Conservation (phyloP, 2,329 filamentous ascomycete genomes). For the Neonectria ditissima region DNA sequence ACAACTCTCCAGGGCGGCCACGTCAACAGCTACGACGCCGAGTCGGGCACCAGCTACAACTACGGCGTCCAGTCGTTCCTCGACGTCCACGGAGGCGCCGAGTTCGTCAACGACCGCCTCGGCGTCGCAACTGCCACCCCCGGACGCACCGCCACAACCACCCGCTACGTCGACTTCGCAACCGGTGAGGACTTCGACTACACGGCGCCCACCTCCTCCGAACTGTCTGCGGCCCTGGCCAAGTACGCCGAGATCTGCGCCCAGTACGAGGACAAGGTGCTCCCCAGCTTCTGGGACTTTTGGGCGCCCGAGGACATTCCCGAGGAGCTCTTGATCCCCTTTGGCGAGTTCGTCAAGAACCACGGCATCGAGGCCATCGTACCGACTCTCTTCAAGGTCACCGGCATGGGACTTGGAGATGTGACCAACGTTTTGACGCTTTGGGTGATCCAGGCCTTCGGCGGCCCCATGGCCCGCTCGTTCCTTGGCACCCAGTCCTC, state of each 20-base stretch:
- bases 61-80: slow-evolving; percentile 54
- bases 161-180: slow-evolving; percentile 51
- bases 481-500: slow-evolving; percentile 46
- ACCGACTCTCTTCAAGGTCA: slow-evolving; percentile 54
- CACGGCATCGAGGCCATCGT: slow-evolving; percentile 58
- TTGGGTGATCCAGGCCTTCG: slow-evolving; percentile 58
- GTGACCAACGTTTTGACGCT: slow-evolving; percentile 57
- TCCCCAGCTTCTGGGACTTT: slow-evolving; percentile 54
- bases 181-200: slow-evolving; percentile 49
- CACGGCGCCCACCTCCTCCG: slow-evolving; percentile 34
- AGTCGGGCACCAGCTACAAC: slow-evolving; percentile 49
- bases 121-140: slow-evolving; percentile 48
- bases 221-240: slow-evolving; percentile 41
- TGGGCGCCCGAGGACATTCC: slow-evolving; percentile 52
- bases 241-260: slow-evolving; percentile 46
- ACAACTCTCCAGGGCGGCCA: slow-evolving; percentile 57
- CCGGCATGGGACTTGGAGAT: slow-evolving; percentile 58
- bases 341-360: slow-evolving; percentile 61
- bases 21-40: slow-evolving; percentile 60
- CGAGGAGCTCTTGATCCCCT: slow-evolving; percentile 56
- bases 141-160: slow-evolving; percentile 43
- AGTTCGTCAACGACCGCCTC: slow-evolving; percentile 58
- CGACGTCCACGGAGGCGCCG: slow-evolving; percentile 52
- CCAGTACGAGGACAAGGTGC: slow-evolving; percentile 48
- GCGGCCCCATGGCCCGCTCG: slow-evolving; percentile 49